Conservation (phyloP, 306 rosid genomes). For the Sicyos edulis region DNA sequence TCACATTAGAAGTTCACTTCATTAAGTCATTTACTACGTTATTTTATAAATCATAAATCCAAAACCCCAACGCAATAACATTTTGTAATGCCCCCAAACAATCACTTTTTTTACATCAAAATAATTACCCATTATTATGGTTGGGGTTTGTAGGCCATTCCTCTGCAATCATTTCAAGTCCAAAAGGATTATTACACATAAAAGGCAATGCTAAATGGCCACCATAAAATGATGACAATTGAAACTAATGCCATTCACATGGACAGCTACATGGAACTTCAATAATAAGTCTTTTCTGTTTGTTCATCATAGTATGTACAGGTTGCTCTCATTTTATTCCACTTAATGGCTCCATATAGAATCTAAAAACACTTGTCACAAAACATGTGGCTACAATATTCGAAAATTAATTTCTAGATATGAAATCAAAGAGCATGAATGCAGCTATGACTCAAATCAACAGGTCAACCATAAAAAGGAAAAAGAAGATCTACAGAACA, state of each 20-base stretch:
- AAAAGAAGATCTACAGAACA: background rate
- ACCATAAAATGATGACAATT: background rate
- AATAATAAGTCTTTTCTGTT: background rate
- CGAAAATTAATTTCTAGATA: too few relatives aligned
- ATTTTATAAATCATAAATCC: too few relatives aligned
- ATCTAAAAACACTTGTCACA: too few relatives aligned
- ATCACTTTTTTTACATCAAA: too few relatives aligned
- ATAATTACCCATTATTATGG: background rate
- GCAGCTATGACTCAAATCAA: background rate
- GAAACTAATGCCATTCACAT: background rate
- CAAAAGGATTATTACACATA: background rate
- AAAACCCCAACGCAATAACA: too few relatives aligned
- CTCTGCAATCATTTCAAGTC: background rate
- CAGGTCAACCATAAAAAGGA: slow-evolving; percentile 6
- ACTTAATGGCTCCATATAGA: background rate
- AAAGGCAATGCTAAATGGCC: background rate
- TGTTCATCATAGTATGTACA: background rate
- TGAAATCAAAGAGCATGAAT: slow-evolving; percentile 6
- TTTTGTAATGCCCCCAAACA: too few relatives aligned
- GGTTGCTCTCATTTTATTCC: background rate
- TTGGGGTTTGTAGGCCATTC: background rate
- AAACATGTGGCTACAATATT: too few relatives aligned
- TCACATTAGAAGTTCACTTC: too few relatives aligned
- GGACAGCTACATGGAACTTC: background rate
- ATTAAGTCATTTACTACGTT: too few relatives aligned